These are phyloP conservation scores for Dipteronia sinensis DNA, from an alignment of 345 rosid genomes.

Conservation along the genomic window DNA sequence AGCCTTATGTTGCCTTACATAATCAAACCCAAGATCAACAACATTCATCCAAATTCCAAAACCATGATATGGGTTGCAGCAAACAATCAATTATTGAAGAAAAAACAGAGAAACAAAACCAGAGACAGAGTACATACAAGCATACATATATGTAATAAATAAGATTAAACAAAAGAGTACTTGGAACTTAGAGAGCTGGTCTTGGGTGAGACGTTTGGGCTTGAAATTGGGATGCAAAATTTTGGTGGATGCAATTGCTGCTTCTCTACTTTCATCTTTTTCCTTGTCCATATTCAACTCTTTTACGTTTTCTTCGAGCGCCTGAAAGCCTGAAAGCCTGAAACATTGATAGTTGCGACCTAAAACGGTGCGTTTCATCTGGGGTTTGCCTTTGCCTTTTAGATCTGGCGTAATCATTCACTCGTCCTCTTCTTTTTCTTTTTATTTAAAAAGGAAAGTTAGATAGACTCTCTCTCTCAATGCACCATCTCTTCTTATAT, in stretches of 20 bases:
- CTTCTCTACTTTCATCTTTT: constrained; percentile 60
- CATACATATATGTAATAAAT: background rate
- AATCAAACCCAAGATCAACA: background rate
- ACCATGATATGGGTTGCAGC: background rate
- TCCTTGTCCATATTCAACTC: constrained; percentile 20
- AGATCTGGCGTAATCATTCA: background rate
- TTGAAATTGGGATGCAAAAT: constrained; percentile 47
- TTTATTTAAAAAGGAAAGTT: too few relatives aligned
- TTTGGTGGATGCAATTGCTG: constrained; percentile 46
- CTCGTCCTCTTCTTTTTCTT: too few relatives aligned
- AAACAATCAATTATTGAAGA: background rate
- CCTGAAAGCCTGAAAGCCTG: background rate
- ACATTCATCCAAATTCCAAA: background rate
- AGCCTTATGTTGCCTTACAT: background rate
- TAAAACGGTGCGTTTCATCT: background rate
- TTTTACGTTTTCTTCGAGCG: background rate
- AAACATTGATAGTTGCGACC: background rate
- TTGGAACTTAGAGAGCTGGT: constrained; percentile 61
- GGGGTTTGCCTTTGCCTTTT: background rate
- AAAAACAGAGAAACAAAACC: background rate
- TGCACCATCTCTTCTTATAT: too few relatives aligned
- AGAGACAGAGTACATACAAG: background rate
- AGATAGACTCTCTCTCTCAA: too few relatives aligned
- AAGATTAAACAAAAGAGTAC: constrained; percentile 29
- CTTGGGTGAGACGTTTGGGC: constrained; percentile 36